Evolutionary conservation across 2,329 filamentous ascomycete genomes (phyloP).

Genomic region (Mycogone perniciosa): DNA sequence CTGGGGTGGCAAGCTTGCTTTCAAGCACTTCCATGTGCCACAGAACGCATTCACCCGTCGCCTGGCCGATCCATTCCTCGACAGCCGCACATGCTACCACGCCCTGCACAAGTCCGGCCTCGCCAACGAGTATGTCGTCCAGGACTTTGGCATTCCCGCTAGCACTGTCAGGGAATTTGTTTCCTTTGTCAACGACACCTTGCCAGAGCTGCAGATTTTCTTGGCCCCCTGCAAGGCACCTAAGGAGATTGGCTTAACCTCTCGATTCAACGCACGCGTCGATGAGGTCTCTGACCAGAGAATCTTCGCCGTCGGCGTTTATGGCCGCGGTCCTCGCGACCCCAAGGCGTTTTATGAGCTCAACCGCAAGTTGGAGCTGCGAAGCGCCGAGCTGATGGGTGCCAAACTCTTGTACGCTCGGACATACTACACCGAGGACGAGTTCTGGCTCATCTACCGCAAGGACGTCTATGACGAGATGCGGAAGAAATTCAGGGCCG

Average conservation of each 20-base stretch:
- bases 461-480: conserved; percentile 41
- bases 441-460: conserved; percentile 50
- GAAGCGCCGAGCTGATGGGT: conserved; percentile 41
- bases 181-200: conserved; percentile 24
- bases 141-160: conserved; percentile 37
- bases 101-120: conserved; percentile 44
- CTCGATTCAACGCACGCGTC: conserved; percentile 28
- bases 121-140: conserved; percentile 42
- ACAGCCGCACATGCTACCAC: conserved; percentile 47
- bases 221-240: conserved; percentile 23
- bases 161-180: conserved; percentile 23
- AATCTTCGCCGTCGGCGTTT: conserved; percentile 42
- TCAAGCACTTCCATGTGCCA: conserved; percentile 44
- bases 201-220: conserved; percentile 26
- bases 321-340: conserved; percentile 33
- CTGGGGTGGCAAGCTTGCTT: conserved; percentile 46
- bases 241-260: conserved; percentile 25
- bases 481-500: conserved; percentile 43
- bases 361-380: conserved; percentile 44
- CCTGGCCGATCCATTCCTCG: conserved; percentile 45
- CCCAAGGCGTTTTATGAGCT: conserved; percentile 36
- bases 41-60: conserved; percentile 45
- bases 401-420: conserved; percentile 53
- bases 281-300: conserved; percentile 24
- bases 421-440: conserved; percentile 45